Evolutionary conservation across 352 stramenopile species (phyloP), one percentile per base, ranked within the genome.

Genomic region (Phytophthora syringae): DNA sequence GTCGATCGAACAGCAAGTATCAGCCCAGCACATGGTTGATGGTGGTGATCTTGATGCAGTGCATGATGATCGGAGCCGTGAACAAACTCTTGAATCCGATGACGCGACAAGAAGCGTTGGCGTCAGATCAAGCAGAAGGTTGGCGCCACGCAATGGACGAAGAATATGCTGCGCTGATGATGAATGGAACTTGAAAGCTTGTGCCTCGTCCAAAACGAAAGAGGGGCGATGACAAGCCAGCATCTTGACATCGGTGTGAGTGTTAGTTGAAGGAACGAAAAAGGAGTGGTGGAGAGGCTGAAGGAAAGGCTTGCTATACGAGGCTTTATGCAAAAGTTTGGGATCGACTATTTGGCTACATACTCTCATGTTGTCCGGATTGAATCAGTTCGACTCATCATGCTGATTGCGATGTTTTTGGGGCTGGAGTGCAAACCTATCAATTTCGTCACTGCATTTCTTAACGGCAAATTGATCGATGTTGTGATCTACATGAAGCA

Each of bases 401-500:
- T 65, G n/a, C 45, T 58, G 3, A 28, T 52, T 11, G 48, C 48
- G 1, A 21, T 58, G 27, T 40, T 24, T 15, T 6, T 52, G 1
- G 47, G 27, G 0, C 18, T 53, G 0, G 20, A 52, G 1, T 57
- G 18, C 30, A 30, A 24, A 5, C 57, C 51, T 27, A 12, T 64
- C 3, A 47, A 58, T n/a, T n/a, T n/a, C n/a, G n/a, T n/a, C n/a
- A n/a, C n/a, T n/a, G n/a, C n/a, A n/a, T n/a, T n/a, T n/a, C n/a
- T n/a, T n/a, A n/a, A n/a, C n/a, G n/a, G n/a, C n/a, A n/a, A n/a
- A n/a, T n/a, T n/a, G n/a, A n/a, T n/a, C n/a, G n/a, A n/a, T n/a
- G n/a, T n/a, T n/a, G n/a, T n/a, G 2, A 64, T 64, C 21, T 64
- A 57, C 56, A 64, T 64, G 56, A 11, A 64, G 13, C 34, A 52